phyloP scores from a whole-genome alignment of 1,139 yeast genomes.

The Pichia sp. region DNA sequence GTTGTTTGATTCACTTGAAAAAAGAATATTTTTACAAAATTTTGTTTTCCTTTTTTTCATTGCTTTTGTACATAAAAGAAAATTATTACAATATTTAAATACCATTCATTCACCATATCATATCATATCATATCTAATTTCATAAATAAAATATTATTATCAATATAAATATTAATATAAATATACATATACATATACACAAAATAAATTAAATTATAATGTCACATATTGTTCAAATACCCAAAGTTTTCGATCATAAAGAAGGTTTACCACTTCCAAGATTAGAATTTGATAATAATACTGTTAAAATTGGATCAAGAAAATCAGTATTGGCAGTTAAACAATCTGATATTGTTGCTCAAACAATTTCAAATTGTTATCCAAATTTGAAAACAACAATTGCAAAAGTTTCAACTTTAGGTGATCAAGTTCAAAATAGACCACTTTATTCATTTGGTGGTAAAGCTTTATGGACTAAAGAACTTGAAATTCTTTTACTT shows the following conservation, averaged over 20 bases:
- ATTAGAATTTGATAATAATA: constrained; percentile 9
- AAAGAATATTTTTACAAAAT: no score
- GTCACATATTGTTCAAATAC: constrained; percentile 15
- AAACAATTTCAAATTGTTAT: constrained; percentile 48
- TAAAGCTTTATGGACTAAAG: constrained; percentile 93
- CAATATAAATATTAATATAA: background rate
- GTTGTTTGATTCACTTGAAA: no score
- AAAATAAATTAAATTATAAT: background rate
- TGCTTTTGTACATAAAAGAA: no score
- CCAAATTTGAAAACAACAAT: constrained; percentile 65
- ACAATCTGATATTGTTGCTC: constrained; percentile 74
- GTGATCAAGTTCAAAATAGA: constrained; percentile 77
- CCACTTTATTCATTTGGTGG: constrained; percentile 96
- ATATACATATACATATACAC: no score
- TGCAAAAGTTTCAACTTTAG: constrained; percentile 76
- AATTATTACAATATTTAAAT: no score
- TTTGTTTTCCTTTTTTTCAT: no score
- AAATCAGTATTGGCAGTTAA: constrained; percentile 80
- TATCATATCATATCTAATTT: no score
- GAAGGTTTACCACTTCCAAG: constrained; percentile 6
- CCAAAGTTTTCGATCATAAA: constrained; percentile 14
- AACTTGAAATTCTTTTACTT: constrained; percentile 69
- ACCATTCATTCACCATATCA: no score
- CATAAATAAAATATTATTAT: background rate
- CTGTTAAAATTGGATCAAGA: constrained; percentile 70